Evolutionary conservation across 108 stramenopile genomes (phyloP).

Genomic region (Cyclostephanos invisitatus): DNA sequence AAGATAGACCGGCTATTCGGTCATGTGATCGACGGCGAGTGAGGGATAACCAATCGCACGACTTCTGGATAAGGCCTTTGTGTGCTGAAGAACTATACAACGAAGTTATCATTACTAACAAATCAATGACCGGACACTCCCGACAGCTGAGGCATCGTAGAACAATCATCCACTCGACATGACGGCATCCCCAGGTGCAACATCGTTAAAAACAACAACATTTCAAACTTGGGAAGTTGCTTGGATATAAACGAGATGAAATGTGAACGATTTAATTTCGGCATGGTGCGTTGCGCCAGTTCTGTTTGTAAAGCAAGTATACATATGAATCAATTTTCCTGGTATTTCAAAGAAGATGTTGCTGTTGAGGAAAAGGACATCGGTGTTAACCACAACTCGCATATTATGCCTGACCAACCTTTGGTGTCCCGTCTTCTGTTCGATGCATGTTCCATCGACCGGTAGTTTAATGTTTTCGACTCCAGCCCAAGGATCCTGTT

Average conservation of each 20-base stretch:
- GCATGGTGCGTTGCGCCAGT: not conserved
- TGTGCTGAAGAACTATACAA: no score
- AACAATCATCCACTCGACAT: no score
- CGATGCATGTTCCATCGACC: slow-evolving; percentile 4
- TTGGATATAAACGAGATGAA: no score
- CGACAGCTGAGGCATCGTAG: no score
- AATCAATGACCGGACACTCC: no score
- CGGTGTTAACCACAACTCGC: not conserved
- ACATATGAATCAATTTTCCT: slow-evolving; percentile 37
- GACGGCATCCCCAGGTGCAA: no score
- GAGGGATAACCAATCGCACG: not conserved
- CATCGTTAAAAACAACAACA: no score
- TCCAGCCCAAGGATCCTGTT: slow-evolving; percentile 56
- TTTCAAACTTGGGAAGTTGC: no score
- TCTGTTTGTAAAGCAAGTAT: slow-evolving; percentile 51
- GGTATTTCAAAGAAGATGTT: not conserved
- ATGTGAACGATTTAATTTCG: no score
- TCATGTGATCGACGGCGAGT: slow-evolving; percentile 29
- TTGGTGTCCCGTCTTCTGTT: slow-evolving; percentile 37
- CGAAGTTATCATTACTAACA: no score
- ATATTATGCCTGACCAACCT: no score
- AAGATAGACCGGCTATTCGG: slow-evolving; percentile 37
- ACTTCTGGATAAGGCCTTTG: no score
- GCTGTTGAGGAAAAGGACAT: not conserved
- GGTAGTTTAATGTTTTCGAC: slow-evolving; percentile 45